These are phyloP conservation scores for Globisporangium cederbergense DNA, from an alignment of 352 stramenopile genomes.

Conservation along the genomic window DNA sequence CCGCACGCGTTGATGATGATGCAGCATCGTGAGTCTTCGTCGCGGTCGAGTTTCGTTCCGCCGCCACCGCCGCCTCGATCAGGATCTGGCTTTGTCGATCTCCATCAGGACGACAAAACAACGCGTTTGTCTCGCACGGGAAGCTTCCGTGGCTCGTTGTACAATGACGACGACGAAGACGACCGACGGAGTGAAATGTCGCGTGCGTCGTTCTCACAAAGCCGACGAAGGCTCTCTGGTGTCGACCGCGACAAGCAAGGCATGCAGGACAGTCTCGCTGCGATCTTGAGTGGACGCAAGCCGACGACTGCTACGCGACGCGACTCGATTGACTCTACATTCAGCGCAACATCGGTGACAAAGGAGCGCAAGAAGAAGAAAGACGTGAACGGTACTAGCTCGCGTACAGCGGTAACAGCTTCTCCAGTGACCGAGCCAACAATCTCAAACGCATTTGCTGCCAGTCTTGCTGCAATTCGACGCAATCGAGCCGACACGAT, in stretches of 20 bases:
- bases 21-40: conserved; percentile 8
- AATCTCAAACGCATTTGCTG: conserved; percentile 68
- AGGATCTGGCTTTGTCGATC: conserved; percentile 14
- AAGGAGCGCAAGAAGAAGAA: conserved; percentile 25
- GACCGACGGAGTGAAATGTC: conserved; percentile 31
- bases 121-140: conserved; percentile 44
- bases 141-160: conserved; percentile 54
- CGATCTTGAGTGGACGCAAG: conserved; percentile 55
- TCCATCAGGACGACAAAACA: conserved; percentile 7
- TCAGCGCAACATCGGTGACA: conserved; percentile 27
- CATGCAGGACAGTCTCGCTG: conserved; percentile 55
- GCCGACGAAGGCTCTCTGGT: conserved; percentile 31
- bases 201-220: conserved; percentile 46
- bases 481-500: conserved; percentile 62
- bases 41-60: conserved; percentile 10
- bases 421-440: conserved; percentile 20
- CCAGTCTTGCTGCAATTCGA: conserved; percentile 70
- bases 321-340: conserved; percentile 57
- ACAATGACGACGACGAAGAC: conserved; percentile 33
- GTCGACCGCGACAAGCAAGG: conserved; percentile 38
- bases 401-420: neutral
- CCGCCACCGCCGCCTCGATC: conserved; percentile 19
- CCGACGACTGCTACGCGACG: conserved; percentile 21
- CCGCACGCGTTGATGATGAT: conserved; percentile 14
- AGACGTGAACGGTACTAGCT: conserved; percentile 1